Base-by-base conservation (phyloP, 2,329 filamentous ascomycete genomes). In the Claviceps arundinis region DNA sequence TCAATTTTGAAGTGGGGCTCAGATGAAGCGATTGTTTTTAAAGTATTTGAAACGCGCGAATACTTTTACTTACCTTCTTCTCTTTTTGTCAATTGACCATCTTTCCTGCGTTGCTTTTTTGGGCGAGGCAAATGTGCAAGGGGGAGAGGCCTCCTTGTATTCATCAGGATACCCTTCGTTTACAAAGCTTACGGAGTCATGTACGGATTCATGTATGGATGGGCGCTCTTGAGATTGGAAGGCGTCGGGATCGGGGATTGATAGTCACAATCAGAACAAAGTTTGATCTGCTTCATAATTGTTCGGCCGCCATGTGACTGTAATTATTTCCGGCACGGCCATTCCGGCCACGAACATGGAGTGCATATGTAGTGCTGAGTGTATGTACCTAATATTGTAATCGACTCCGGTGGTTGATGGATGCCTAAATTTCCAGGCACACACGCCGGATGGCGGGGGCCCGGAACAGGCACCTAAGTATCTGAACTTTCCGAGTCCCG, bases 131-230 rank as follows among this genome's bases (percentile, higher is more conserved):
- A 55, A 50, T 50, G 51, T 50, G 37, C 51, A 56, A 50, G 45
- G 51, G 54, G 51, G 59, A 54, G 45, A 54, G 45, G 50, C 50
- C 38, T 40, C 37, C 16, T 50, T 57, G 57, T 58, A 57, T 55
- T 62, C 58, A 56, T 57, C 61, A 62, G 62, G 60, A 68, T 67
- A 65, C 63, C 62, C 64, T 58, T 54, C 26, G 60, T 34, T 59
- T 56, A 61, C 57, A 55, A 61, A 58, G 63, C 59, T 59, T 58
- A 59, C 40, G 53, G 56, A 61, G 44, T 47, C 38, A 30, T 34
- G 40, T 42, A 42, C 7, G 40, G 37, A 26, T 17, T 30, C 8
- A 30, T 30, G 9, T 34, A 11, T 11, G 30, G 9, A 37, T 42
- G 17, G 38, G 47, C 30, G 24, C 42, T 44, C 14, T 44, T 8